phyloP scores from a whole-genome alignment of 345 rosid species.

The Noccaea caerulescens region DNA sequence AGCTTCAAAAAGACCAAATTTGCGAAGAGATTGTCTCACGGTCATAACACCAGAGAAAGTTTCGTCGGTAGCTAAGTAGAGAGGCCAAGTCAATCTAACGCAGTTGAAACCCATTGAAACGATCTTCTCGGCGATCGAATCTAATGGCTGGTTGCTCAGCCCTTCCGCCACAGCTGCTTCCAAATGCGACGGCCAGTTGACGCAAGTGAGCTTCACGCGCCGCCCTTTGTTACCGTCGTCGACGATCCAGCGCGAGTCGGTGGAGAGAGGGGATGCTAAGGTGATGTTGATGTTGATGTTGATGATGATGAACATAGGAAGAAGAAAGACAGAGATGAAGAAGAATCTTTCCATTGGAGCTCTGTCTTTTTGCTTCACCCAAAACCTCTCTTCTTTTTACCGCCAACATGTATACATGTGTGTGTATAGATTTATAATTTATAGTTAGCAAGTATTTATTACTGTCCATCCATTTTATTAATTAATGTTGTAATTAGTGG shows the following conservation, averaged over 20 bases:
- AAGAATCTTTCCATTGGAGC: conserved; percentile 26
- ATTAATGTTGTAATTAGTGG: conserved; percentile 5
- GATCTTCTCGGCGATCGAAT: conserved; percentile 45
- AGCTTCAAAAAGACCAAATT: conserved; percentile 60
- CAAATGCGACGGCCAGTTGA: conserved; percentile 74
- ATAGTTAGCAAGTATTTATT: too few species aligned
- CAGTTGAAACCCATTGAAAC: conserved; percentile 61
- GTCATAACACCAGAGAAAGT: conserved; percentile 51
- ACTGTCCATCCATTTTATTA: neutral
- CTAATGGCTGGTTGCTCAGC: conserved; percentile 63
- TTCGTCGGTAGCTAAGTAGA: conserved; percentile 58
- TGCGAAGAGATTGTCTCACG: conserved; percentile 66
- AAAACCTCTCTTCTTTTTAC: conserved; percentile 1
- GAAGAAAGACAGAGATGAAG: conserved; percentile 9
- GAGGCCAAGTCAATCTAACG: conserved; percentile 74
- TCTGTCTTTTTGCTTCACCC: neutral
- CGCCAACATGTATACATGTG: neutral
- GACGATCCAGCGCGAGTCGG: conserved; percentile 64
- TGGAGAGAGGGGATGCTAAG: conserved; percentile 55
- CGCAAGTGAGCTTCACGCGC: conserved; percentile 73
- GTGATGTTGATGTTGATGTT: conserved; percentile 20
- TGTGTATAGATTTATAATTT: too few species aligned
- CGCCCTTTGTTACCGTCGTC: conserved; percentile 47
- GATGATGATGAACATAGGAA: conserved; percentile 9
- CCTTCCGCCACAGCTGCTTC: conserved; percentile 76